Conservation (phyloP, 2,329 filamentous ascomycete species). For the Apiospora malaysiana region DNA sequence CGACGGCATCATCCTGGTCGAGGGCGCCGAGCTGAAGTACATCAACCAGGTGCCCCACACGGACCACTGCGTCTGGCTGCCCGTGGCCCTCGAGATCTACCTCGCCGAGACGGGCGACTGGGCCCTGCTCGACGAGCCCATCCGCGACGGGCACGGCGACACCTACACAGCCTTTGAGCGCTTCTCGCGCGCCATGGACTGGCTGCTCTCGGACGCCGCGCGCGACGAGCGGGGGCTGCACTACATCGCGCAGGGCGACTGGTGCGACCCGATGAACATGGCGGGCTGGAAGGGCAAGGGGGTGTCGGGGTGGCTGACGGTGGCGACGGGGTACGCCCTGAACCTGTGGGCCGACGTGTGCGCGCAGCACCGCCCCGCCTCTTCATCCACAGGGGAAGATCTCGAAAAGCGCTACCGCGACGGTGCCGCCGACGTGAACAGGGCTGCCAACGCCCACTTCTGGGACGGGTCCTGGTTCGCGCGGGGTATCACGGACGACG, state of each 20-base stretch:
- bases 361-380: constrained; percentile 44
- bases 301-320: constrained; percentile 63
- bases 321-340: constrained; percentile 59
- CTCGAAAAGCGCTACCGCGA: constrained; percentile 45
- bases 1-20: constrained; percentile 59
- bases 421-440: constrained; percentile 53
- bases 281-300: constrained; percentile 63
- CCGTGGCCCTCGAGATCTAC: constrained; percentile 60
- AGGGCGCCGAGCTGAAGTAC: constrained; percentile 63
- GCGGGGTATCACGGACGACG: constrained; percentile 63
- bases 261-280: constrained; percentile 69
- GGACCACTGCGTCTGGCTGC: constrained; percentile 65
- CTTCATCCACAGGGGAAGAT: too few relatives aligned
- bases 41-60: constrained; percentile 67
- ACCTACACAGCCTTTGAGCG: constrained; percentile 59
- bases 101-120: constrained; percentile 62
- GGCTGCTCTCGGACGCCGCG: constrained; percentile 49
- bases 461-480: constrained; percentile 64
- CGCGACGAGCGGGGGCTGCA: constrained; percentile 60
- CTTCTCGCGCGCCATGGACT: constrained; percentile 63
- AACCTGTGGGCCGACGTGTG: constrained; percentile 60
- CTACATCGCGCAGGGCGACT: constrained; percentile 64
- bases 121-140: constrained; percentile 50
- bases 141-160: constrained; percentile 50
- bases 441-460: constrained; percentile 55